Evolutionary conservation across 148 eudicot species (phyloP), one percentile per base, ranked within the genome.

Genomic region (Chenopodium suecicum): DNA sequence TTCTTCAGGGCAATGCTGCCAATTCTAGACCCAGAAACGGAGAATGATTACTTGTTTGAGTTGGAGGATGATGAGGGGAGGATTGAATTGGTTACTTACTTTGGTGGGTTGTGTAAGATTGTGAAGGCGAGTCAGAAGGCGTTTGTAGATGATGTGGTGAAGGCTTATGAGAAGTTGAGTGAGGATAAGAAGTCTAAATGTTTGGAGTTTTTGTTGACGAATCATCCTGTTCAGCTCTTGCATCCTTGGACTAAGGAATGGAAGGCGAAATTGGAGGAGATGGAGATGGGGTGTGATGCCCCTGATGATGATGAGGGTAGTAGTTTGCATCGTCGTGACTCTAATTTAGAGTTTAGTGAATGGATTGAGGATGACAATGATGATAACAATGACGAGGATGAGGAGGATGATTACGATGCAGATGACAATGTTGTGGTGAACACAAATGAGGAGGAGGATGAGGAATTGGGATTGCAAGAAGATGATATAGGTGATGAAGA

Each of bases 211-310:
- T 88, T 95, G 91, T 78, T 95, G 82, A 86, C 27, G 80, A 92
- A 95, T 80, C 98, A 93, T 84, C 98, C 98, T 2, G 86, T 90
- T 47, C 86, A 78, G 66, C 83, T 95, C 50, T 80, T 95, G 91
- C 98, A 95, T 86, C 98, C 98, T 6, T 95, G 91, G 83, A 95
- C 98, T 2, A 93, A 89, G 87, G 98, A 95, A 80, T 95, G 98
- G 98, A 95, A 95, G 91, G 93, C 87, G 4, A 95, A 86, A 86
- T 86, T 95, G 92, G 98, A 95, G 87, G 98, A 93, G 82, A 89
- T 89, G 89, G 98, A 95, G 89, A 78, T 95, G 88, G 99, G 99
- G 70, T 95, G 99, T 89, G 99, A 95, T 82, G 98, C 98, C 19
- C 94, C 97, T 0, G 98, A 94, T 80, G 92, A 90, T 48, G 94